Base-by-base conservation (phyloP, 805 yeast species). In the Phaffomyces opuntiae region DNA sequence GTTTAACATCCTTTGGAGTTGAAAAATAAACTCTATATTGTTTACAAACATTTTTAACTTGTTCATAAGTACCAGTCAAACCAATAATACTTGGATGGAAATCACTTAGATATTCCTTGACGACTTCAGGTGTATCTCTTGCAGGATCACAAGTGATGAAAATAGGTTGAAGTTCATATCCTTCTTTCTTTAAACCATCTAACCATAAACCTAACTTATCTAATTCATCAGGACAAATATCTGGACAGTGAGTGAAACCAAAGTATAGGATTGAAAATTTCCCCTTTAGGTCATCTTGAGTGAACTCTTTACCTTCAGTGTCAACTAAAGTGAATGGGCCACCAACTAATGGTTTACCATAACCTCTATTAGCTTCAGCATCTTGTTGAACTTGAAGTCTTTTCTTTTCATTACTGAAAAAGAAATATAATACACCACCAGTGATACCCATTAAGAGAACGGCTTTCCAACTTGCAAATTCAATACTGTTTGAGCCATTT, bases 191-290 rank as follows among this genome's bases (percentile, higher is more conserved):
- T 59, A 91, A 72, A 34, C 72, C 74, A 52, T 75, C 78, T 58
- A 77, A 70, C 75, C 70, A 77, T 42, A 69, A 73, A 5, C 96
- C 91, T 61, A 93, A 74, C 61, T 91, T 87, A 63, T 93, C 99
- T 49, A 93, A 75, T 64, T 93, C 99, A 64, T 93, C 99, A 11
- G 99, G 99, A 66, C 99, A 93, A 44, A 93, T 90, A 66, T 93
- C 99, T 7, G 99, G 99, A 68, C 99, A 93, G 67, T 90, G 90
- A 5, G 96, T 86, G 70, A 93, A 93, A 0, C 99, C 99, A 67
- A 93, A 93, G 64, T 93, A 93, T n/a, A 91, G 65, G 39, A 93
- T 69, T 11, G 91, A 79, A 65, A 89, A 93, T 62, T 78, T 83
- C 32, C 90, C 93, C 50, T 76, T 66, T 59, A 93, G 68, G 55